These are phyloP conservation scores for Xylaria sp. DNA, from an alignment of 2,329 filamentous ascomycete genomes.

Conservation along the genomic window DNA sequence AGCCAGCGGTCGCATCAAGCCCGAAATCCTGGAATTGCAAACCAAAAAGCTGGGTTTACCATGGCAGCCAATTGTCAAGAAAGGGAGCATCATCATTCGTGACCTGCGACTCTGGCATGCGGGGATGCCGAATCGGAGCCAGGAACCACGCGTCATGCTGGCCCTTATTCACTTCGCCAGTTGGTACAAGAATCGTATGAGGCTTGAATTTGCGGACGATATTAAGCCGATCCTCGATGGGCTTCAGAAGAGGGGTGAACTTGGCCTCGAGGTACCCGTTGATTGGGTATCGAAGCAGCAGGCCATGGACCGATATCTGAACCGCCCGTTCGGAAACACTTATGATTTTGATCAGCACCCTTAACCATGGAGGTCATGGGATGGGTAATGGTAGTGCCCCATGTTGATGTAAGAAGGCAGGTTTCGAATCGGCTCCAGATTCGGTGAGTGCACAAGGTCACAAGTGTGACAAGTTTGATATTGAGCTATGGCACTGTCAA, in stretches of 20 bases:
- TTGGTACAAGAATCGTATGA: conserved; percentile 55
- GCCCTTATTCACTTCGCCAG: conserved; percentile 55
- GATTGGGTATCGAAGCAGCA: conserved; percentile 42
- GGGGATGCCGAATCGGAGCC: conserved; percentile 53
- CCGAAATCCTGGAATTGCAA: conserved; percentile 37
- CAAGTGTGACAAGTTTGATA: no score
- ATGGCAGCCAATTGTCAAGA: conserved; percentile 46
- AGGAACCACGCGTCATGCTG: conserved; percentile 51
- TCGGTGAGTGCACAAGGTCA: no score
- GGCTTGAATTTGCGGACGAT: conserved; percentile 47
- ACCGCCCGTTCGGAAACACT: conserved; percentile 54
- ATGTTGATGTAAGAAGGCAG: not conserved
- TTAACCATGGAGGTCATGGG: conserved; percentile 2
- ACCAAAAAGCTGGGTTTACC: conserved; percentile 36
- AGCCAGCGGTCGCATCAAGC: conserved; percentile 46
- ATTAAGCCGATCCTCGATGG: conserved; percentile 41
- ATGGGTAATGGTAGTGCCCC: not conserved
- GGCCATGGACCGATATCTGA: conserved; percentile 44
- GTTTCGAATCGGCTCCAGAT: no score
- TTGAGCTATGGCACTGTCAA: no score
- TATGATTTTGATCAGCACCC: conserved; percentile 54
- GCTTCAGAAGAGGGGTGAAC: conserved; percentile 27
- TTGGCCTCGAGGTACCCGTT: conserved; percentile 45
- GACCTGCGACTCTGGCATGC: conserved; percentile 60
- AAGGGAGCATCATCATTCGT: conserved; percentile 52